Conservation (phyloP, 768 basidiomycete genomes). For the Auriscalpium microsporum region DNA sequence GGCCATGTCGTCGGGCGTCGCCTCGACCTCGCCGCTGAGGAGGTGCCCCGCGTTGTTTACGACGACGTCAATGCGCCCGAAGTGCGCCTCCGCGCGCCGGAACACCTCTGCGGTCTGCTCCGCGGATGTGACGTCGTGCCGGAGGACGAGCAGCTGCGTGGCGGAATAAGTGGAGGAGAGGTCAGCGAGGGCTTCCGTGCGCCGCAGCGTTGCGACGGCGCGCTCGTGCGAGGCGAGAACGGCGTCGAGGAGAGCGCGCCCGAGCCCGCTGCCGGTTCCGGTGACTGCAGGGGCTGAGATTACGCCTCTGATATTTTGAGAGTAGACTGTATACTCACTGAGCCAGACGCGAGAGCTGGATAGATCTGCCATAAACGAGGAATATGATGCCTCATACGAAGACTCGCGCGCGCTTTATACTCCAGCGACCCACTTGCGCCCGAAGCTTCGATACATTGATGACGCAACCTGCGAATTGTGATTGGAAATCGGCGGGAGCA, state of each 20-base stretch:
- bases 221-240: background rate
- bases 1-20: background rate
- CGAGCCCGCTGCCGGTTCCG: background rate
- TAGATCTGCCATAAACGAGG: background rate
- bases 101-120: background rate
- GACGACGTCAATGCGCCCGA: conserved; percentile 2
- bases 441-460: too few relatives aligned
- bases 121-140: background rate
- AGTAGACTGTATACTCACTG: background rate
- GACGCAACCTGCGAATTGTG: too few relatives aligned
- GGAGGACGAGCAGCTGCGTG: background rate
- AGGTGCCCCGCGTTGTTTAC: background rate
- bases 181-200: background rate
- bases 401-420: too few relatives aligned
- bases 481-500: too few relatives aligned
- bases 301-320: too few relatives aligned
- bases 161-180: background rate
- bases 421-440: too few relatives aligned
- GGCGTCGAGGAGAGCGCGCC: background rate
- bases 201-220: conserved; percentile 1
- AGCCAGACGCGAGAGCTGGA: background rate
- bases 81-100: background rate
- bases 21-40: background rate
- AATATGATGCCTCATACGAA: too few relatives aligned
- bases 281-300: background rate